Evolutionary conservation across 1,139 yeast species (phyloP), one percentile per base, ranked within the genome.

Genomic region (Candida tetrigidarum): DNA sequence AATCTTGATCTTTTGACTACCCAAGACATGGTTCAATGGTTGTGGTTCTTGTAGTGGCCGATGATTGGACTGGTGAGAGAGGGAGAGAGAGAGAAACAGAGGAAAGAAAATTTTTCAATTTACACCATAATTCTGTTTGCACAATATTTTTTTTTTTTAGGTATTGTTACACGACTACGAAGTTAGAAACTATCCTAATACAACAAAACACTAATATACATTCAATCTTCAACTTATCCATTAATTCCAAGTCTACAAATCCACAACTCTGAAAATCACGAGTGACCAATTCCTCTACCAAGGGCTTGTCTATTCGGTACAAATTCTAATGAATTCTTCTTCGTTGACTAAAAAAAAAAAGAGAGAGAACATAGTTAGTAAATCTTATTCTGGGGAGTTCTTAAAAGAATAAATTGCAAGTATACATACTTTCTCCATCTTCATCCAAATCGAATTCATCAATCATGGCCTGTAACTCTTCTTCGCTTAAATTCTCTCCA

Each of bases 401-500:
- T n/a, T n/a, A n/a, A n/a, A n/a, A n/a, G n/a, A n/a, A n/a, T n/a
- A n/a, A n/a, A n/a, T n/a, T n/a, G n/a, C n/a, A n/a, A n/a, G n/a
- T n/a, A 59, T 66, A 72, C 79, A 44, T 68, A 74, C 78, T 91
- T 55, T 88, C 97, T 40, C 98, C 99, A 63, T 95, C 99, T 51
- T 89, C 96, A 63, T 95, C 98, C 48, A 93, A 70, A 66, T 95
- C 99, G 60, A 95, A 95, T 66, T 93, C 99, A 52, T 92, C 97
- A 53, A 95, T 93, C 99, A 95, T 93, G 10, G 98, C 97, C 53
- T 87, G 79, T 46, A 95, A 74, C 58, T 95, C 99, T 49, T 91
- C 97, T 53, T 93, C 99, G 8, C 90, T 86, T 48, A 95, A 71
- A 57, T 86, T 88, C 64, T 95, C 99, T 1, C 97, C 97, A 50